phyloP scores from a whole-genome alignment of 352 stramenopile species.

The Pythium chondricola region DNA sequence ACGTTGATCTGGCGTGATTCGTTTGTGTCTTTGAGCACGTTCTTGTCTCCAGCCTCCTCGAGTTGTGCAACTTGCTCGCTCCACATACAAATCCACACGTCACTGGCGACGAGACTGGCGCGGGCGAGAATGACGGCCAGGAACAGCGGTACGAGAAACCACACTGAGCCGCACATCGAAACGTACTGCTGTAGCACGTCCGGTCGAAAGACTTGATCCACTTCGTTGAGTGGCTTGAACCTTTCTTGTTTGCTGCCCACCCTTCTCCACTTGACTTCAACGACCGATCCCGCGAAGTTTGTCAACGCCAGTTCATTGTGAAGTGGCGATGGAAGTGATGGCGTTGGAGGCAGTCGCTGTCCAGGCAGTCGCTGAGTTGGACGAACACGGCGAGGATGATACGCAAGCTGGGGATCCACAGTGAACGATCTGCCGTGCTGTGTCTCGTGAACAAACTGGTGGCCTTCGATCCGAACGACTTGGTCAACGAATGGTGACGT shows the following conservation, averaged over 20 bases:
- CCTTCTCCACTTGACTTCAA: constrained; percentile 9
- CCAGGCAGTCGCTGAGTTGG: neutral
- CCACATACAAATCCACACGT: constrained; percentile 23
- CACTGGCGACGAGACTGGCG: constrained; percentile 8
- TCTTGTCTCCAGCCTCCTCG: neutral
- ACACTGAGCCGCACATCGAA: constrained; percentile 11
- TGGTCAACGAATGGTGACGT: constrained; percentile 21
- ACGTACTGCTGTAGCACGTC: constrained; percentile 5
- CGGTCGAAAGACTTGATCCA: constrained; percentile 1
- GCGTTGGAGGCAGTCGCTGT: neutral
- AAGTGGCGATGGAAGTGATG: too few species aligned
- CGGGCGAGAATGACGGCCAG: constrained; percentile 7
- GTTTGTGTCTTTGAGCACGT: neutral
- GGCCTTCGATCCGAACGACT: constrained; percentile 16
- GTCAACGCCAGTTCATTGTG: neutral
- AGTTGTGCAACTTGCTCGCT: constrained; percentile 8
- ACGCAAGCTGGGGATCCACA: constrained; percentile 4
- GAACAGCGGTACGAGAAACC: constrained; percentile 14
- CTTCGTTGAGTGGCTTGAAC: neutral
- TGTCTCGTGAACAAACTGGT: constrained; percentile 18
- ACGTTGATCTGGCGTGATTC: constrained; percentile 12
- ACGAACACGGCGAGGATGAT: constrained; percentile 2
- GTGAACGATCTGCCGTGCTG: constrained; percentile 2
- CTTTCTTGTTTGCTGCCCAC: constrained; percentile 4
- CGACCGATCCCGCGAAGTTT: neutral